Base-by-base conservation (phyloP, 208 protist species). In the Wallacemonas sp. region DNA sequence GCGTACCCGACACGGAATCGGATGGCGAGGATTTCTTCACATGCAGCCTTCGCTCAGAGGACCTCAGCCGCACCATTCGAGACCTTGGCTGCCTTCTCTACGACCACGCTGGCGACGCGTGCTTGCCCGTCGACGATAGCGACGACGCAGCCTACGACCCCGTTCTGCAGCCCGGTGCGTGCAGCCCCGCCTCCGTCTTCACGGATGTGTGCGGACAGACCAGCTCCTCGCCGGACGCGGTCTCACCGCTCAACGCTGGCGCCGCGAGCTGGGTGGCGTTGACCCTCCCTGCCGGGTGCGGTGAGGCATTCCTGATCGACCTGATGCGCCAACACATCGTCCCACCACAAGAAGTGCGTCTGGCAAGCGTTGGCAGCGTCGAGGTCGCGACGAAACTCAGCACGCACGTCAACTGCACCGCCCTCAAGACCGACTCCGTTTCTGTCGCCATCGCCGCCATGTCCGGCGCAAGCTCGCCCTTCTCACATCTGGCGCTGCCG, bases 1-100 rank as follows among this genome's bases (percentile, higher is more conserved):
- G 34, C 34, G 34, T 38, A 4, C 8, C 4, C 41, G 16, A 47
- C 41, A 14, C 41, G 17, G 47, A 55, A 5, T 55, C 47, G n/a
- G 47, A 55, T 19, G 47, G 47, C 26, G 47, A 55, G 26, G 47
- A 55, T 24, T 55, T 33, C 47, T 55, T 55, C 26, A 55, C 47
- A 17, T 55, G 1, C 26, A 32, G 23, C 24, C 24, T 32, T 21
- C 26, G 11, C 8, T 55, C 47, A 24, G 47, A 55, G 5, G 47
- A 55, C 17, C 47, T 55, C 19, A 33, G 47, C 47, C 26, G 47
- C 1, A 55, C 47, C 11, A 55, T 55, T 17, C 4, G 26, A 6
- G 47, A 32, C 21, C 11, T 55, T 6, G 26, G 47, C 44, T 6
- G 6, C 17, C 11, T 55, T 32, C 19, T 26, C 2, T 47, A 6